Evolutionary conservation across 352 stramenopile genomes (phyloP), one percentile per base, ranked within the genome.

Genomic region (Phytophthora tentaculata): DNA sequence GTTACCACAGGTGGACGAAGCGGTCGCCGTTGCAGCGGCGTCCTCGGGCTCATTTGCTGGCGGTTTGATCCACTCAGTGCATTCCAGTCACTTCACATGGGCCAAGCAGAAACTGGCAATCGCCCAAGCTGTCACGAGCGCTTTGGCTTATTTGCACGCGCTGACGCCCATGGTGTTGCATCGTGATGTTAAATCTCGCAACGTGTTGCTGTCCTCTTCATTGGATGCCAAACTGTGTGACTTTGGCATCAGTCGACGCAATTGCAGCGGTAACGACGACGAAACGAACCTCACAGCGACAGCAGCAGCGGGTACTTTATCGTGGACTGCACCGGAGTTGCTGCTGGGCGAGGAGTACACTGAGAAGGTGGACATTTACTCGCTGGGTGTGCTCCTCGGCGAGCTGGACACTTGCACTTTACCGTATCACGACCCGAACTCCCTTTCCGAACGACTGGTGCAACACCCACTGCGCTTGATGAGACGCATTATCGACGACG

Each of bases 161-260:
- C 65, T 90, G 23, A 81, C 69, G 1, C 89, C 88, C n/a, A 89
- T 90, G 56, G 76, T 96, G 56, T 73, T 97, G 22, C 90, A 97
- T 66, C 87, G 86, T 23, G 90, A 97, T 63, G 70, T 97, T 32
- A 97, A 97, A 62, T 92, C 87, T n/a, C 86, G 86, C 26, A 97
- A 96, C 66, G 80, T 97, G n/a, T 50, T 96, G 24, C 56, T 96
- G 12, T 80, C 75, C 5, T 63, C 72, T 28, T 64, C 66, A n/a
- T 66, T 86, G 56, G 71, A 86, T 20, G 77, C 81, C 53, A 87
- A 88, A 35, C 47, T 89, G 48, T 79, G 79, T 51, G 79, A 89
- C 45, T 88, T 88, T 74, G 76, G 81, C 41, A 76, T 82, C 32
- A 83, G 71, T 45, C 75, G 81, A 32, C 81, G 80, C 57, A 89